Conservation (phyloP, 2,329 filamentous ascomycete genomes). For the Annulohypoxylon truncatum region DNA sequence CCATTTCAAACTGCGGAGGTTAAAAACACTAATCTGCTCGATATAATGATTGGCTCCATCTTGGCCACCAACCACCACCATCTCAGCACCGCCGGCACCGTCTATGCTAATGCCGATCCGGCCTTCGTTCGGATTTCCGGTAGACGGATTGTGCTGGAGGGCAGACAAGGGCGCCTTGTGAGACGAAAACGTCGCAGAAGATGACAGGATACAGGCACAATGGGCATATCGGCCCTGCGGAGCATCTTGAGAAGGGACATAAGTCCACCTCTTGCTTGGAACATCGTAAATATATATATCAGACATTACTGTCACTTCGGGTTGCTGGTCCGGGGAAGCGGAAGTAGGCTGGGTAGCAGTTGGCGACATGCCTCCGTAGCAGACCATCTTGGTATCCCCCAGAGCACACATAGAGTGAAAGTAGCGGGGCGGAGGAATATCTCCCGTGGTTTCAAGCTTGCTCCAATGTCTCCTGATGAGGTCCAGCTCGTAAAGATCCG, state of each 20-base stretch:
- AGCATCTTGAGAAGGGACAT: conserved; percentile 80
- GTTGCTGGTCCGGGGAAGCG: conserved; percentile 71
- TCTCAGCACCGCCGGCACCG: conserved; percentile 91
- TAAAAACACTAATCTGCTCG: conserved; percentile 98
- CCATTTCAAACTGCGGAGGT: conserved; percentile 94
- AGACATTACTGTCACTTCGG: conserved; percentile 96
- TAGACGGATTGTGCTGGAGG: conserved; percentile 88
- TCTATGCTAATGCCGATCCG: conserved; percentile 89
- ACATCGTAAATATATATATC: conserved; percentile 97
- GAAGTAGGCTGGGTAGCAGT: conserved; percentile 63
- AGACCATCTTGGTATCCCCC: conserved; percentile 95
- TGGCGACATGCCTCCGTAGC: conserved; percentile 98
- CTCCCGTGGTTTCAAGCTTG: conserved; percentile 84
- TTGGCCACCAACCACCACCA: conserved; percentile 96
- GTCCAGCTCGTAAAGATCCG: conserved; percentile 93
- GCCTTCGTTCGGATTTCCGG: conserved; percentile 86
- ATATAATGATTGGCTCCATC: conserved; percentile 99
- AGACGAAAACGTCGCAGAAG: conserved; percentile 87
- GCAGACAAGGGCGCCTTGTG: conserved; percentile 85
- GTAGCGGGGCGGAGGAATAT: conserved; percentile 90
- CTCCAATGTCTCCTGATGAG: conserved; percentile 93
- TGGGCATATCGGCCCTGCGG: conserved; percentile 97
- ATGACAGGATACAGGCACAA: conserved; percentile 91
- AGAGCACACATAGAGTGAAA: conserved; percentile 96
- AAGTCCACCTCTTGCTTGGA: conserved; percentile 83